Percentiles rank a stretch among this genome's conserved stretches.
phyloP scores from a whole-genome alignment of 352 stramenopile genomes.

The Phytopythium litorale region DNA sequence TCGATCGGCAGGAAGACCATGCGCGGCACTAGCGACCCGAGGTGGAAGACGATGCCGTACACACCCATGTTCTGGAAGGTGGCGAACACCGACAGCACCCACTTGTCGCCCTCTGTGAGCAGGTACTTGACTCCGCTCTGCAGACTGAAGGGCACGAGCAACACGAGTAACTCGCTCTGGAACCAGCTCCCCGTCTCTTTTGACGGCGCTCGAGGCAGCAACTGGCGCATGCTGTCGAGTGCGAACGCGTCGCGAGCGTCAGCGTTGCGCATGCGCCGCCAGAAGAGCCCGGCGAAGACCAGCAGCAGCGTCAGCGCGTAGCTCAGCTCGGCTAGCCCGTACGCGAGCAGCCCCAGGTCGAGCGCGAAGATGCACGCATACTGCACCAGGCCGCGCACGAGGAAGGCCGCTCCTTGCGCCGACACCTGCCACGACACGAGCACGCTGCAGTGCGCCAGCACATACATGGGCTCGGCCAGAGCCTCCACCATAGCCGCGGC shows the following conservation, averaged over 20 bases:
- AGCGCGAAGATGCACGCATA: conserved; percentile 63
- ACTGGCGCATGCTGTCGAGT: conserved; percentile 42
- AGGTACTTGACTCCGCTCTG: conserved; percentile 97
- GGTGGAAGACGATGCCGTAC: conserved; percentile 95
- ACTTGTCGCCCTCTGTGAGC: conserved; percentile 96
- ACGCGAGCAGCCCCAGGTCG: conserved; percentile 60
- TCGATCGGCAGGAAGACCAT: conserved; percentile 96
- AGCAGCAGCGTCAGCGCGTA: conserved; percentile 61
- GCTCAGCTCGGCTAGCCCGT: conserved; percentile 71
- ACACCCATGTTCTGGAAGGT: conserved; percentile 93
- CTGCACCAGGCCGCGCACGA: conserved; percentile 64
- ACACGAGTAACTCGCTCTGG: conserved; percentile 49
- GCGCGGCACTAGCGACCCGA: conserved; percentile 93
- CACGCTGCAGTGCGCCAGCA: conserved; percentile 72
- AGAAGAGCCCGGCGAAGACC: conserved; percentile 60
- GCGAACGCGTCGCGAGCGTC: conserved; percentile 21
- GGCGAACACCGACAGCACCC: conserved; percentile 90
- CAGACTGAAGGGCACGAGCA: conserved; percentile 76
- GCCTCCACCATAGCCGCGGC: conserved; percentile 75
- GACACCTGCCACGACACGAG: conserved; percentile 82
- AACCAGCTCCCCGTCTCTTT: conserved; percentile 22
- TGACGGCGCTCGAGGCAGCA: conserved; percentile 33
- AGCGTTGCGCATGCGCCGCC: conserved; percentile 26
- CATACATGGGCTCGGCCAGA: conserved; percentile 77
- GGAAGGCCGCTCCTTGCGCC: conserved; percentile 70